Conservation (phyloP, 2,329 filamentous ascomycete species). For the Teratosphaeria epicoccoides region DNA sequence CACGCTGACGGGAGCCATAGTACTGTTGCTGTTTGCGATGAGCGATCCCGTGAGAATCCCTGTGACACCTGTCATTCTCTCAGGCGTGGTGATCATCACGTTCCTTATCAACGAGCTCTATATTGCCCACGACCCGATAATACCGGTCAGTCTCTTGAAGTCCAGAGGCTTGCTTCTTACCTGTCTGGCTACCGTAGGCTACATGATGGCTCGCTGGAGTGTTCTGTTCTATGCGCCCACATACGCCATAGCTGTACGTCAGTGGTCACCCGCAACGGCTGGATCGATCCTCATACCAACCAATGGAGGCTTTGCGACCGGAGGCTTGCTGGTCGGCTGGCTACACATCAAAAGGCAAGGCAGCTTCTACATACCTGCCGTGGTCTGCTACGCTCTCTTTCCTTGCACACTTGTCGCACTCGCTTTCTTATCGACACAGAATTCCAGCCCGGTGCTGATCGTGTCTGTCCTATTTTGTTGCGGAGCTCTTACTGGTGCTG, state of each 20-base stretch:
- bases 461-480: conserved; percentile 55
- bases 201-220: conserved; percentile 73
- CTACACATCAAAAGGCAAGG: conserved; percentile 64
- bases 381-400: conserved; percentile 51
- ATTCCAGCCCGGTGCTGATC: conserved; percentile 44
- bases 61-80: conserved; percentile 49
- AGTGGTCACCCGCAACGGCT: conserved; percentile 57
- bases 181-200: conserved; percentile 61
- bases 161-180: conserved; percentile 62
- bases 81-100: conserved; percentile 45
- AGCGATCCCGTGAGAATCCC: conserved; percentile 52
- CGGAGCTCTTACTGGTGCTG: conserved; percentile 60
- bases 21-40: conserved; percentile 62
- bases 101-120: conserved; percentile 54
- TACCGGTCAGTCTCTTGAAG: conserved; percentile 59
- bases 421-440: conserved; percentile 44
- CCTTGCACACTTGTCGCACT: conserved; percentile 48
- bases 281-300: conserved; percentile 72
- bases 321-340: conserved; percentile 62
- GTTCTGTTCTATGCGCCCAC: conserved; percentile 73
- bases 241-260: conserved; percentile 65
- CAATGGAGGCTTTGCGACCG: conserved; percentile 66
- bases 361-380: conserved; percentile 52
- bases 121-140: conserved; percentile 58
- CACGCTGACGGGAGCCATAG: conserved; percentile 52